Base-by-base conservation (phyloP, 2,329 filamentous ascomycete genomes). In the Diaporthe citrichinensis region DNA sequence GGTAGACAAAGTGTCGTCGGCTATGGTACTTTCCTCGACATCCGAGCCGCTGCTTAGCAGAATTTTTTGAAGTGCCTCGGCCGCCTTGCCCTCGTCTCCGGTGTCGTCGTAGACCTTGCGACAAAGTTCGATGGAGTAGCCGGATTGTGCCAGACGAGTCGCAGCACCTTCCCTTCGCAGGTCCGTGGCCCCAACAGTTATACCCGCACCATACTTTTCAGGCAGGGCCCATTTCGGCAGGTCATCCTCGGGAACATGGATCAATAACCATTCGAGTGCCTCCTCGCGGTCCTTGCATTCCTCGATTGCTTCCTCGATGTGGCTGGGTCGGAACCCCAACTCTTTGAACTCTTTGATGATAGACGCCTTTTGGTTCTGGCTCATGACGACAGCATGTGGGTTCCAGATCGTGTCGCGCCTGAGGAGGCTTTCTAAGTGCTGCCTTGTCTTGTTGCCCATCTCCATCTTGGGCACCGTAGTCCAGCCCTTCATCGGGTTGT, bases 241-340 rank as follows among this genome's bases (percentile, higher is more conserved):
- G 80, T 98, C 97, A 82, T 99, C 97, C 82, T 99, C 97, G 1
- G 97, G 97, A 3, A 99, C 95, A 84, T 99, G 96, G 71, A 98
- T 96, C 67, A 99, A 89, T 23, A 99, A 89, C 97, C 97, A 99
- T 83, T 98, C 96, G 3, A 99, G 88, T 23, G 95, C 93, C 84
- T 99, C 97, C 82, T 98, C 96, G 41, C 94, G 90, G 82, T 98
- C 95, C 83, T 96, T 97, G 86, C 96, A 98, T 80, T 96, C 92
- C 59, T 92, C 92, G 1, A 94, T 91, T 12, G 97, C 96, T 85
- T 99, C 97, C 81, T 97, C 92, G 55, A 96, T 91, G 81, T 99
- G 97, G 80, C 94, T 97, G 80, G 88, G 89, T n/a, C 96, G 92
- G 83, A 99, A 99, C 0, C 95, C 96, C 69, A 97, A 89, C n/a